A percentile compares a stretch with the other conserved stretches of the same genome.
Evolutionary conservation across 2,329 filamentous ascomycete species (phyloP).

Genomic region (Aspergillus sp.): DNA sequence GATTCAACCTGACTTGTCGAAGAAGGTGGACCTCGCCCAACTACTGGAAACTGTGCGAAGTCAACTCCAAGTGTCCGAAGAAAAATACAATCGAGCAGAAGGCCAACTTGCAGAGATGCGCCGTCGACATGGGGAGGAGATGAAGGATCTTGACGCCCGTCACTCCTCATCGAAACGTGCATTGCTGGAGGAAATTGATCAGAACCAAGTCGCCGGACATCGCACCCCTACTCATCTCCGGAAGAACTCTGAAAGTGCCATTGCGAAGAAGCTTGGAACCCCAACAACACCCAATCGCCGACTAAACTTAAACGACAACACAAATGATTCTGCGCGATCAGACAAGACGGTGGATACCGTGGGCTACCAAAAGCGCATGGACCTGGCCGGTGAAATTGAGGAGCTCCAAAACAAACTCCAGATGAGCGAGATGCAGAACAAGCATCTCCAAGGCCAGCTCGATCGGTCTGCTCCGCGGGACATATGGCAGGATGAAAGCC

Average conservation of each 20-base stretch:
- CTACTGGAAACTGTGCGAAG: constrained; percentile 88
- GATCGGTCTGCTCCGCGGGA: constrained; percentile 67
- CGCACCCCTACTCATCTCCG: constrained; percentile 73
- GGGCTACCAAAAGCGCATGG: constrained; percentile 83
- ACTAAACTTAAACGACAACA: constrained; percentile 63
- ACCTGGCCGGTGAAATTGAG: constrained; percentile 85
- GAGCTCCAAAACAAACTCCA: constrained; percentile 93
- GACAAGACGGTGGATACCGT: constrained; percentile 83
- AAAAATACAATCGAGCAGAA: constrained; percentile 79
- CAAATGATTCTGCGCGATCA: constrained; percentile 74
- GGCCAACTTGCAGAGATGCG: constrained; percentile 77
- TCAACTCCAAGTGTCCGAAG: constrained; percentile 78
- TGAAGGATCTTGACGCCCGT: constrained; percentile 63
- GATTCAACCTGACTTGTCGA: constrained; percentile 66
- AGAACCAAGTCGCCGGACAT: constrained; percentile 71
- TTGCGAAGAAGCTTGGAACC: constrained; percentile 66
- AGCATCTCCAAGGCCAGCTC: constrained; percentile 84
- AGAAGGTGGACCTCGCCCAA: constrained; percentile 73
- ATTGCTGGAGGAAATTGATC: constrained; percentile 82
- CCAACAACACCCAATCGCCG: constrained; percentile 75
- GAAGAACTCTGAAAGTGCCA: constrained; percentile 56
- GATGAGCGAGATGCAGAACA: constrained; percentile 91
- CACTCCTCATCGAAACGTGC: constrained; percentile 68
- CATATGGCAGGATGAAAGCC: constrained; percentile 69
- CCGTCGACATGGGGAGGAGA: constrained; percentile 68